Base-by-base conservation (phyloP, 2,329 filamentous ascomycete genomes). In the Colletotrichum trifolii region DNA sequence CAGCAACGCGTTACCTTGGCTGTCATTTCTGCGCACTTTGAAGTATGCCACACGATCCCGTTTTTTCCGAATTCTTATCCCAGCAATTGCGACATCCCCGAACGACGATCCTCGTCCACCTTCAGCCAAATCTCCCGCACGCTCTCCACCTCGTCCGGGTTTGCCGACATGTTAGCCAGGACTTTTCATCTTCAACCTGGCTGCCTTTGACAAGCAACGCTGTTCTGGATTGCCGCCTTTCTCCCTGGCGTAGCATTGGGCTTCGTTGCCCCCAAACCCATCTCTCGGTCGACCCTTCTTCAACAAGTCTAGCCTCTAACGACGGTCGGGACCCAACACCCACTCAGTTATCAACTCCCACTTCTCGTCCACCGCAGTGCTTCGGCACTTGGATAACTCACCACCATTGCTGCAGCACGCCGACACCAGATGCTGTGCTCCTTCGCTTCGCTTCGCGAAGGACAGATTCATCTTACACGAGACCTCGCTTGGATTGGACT, bases 231-330 rank as follows among this genome's bases (percentile, higher is more conserved):
- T 25, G 25, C 25, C 25, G 25, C 38, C 38, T 6, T 13, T 40
- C 38, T 40, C 38, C 38, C 38, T 40, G 25, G 25, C 25, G 25
- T 25, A 25, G 25, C 25, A 25, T 43, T 15, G 15, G 39, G 17
- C 47, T 55, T 36, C 42, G 7, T 12, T n/a, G 13, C 42, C 56
- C 47, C 15, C n/a, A 35, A 25, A 17, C 50, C 33, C 33, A 34
- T 47, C 25, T 15, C 35, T 53, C 40, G 60, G 60, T 38, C 48
- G 15, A 53, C 42, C 36, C 42, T 25, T 35, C 54, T 63, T 59
- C 36, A 53, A 53, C 47, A 52, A 60, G 54, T 39, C 46, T 63
- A 63, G 60, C 60, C 36, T 50, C 39, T 35, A 34, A 11, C 54
- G 36, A 46, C 46, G 39, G 36, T 39, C 53, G 49, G 49, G 35